Evolutionary conservation across 345 rosid species (phyloP).

Genomic region (Melaleuca alternifolia): DNA sequence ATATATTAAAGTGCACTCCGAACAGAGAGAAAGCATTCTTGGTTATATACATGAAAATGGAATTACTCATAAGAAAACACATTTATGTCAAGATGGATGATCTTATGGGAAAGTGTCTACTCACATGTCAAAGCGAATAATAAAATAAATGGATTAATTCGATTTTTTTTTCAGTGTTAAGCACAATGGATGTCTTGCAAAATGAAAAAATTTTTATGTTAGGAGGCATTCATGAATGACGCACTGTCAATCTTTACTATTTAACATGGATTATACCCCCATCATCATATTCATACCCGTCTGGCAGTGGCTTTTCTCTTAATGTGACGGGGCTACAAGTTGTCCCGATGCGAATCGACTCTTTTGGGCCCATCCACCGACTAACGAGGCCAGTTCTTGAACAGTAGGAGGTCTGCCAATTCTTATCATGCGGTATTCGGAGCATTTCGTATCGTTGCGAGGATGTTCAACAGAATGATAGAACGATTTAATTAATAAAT

Average conservation of each 20-base stretch:
- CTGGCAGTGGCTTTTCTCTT: neutral
- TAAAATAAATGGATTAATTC: neutral
- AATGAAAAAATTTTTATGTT: neutral
- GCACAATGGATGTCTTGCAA: neutral
- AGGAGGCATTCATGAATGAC: neutral
- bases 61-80: neutral
- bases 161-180: neutral
- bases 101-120: neutral
- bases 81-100: fast-evolving
- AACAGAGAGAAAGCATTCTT: fast-evolving
- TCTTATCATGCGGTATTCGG: neutral
- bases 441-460: neutral
- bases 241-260: neutral
- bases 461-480: neutral
- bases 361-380: neutral
- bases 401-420: neutral
- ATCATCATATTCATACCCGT: neutral
- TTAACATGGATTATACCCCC: neutral
- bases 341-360: neutral
- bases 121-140: fast-evolving
- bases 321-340: neutral
- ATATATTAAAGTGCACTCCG: fast-evolving
- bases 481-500: neutral
- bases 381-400: neutral
- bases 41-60: neutral